A percentile compares a stretch with the other conserved stretches of the same genome.
These are phyloP conservation scores for Lactifluus volemus DNA, from an alignment of 768 basidiomycete species.

Conservation along the genomic window DNA sequence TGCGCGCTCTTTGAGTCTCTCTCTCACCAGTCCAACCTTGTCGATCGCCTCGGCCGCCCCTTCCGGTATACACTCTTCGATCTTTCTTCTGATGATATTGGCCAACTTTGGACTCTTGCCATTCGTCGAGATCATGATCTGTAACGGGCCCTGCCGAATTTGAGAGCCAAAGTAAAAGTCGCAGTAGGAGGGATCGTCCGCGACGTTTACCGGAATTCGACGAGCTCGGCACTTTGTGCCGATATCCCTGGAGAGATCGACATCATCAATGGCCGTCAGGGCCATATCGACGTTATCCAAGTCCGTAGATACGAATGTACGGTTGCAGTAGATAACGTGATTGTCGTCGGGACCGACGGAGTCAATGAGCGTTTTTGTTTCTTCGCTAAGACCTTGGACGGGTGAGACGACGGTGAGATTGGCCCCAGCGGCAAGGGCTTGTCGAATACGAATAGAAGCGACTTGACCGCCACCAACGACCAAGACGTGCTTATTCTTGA, in stretches of 20 bases:
- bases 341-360: slow-evolving; percentile 27
- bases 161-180: slow-evolving; percentile 99
- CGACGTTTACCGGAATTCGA: slow-evolving; percentile 87
- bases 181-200: slow-evolving; percentile 91
- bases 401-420: slow-evolving; percentile 74
- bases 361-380: slow-evolving; percentile 46
- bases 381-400: slow-evolving; percentile 49
- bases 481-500: slow-evolving; percentile 74
- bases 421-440: slow-evolving; percentile 75
- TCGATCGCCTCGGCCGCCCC: slow-evolving; percentile 70
- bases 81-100: slow-evolving; percentile 61
- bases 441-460: slow-evolving; percentile 80
- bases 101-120: slow-evolving; percentile 91
- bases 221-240: slow-evolving; percentile 55
- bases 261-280: slow-evolving; percentile 87
- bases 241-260: slow-evolving; percentile 59
- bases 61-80: slow-evolving; percentile 62
- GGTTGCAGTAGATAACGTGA: slow-evolving; percentile 63
- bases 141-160: slow-evolving; percentile 81
- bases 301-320: slow-evolving; percentile 59
- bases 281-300: slow-evolving; percentile 74
- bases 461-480: slow-evolving; percentile 93
- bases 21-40: slow-evolving; percentile 68
- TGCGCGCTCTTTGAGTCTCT: slow-evolving; percentile 65
- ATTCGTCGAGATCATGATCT: slow-evolving; percentile 94